Percentiles rank a stretch among this genome's conserved stretches.
Conservation (phyloP, 306 rosid species). For the Vigna mungo region DNA sequence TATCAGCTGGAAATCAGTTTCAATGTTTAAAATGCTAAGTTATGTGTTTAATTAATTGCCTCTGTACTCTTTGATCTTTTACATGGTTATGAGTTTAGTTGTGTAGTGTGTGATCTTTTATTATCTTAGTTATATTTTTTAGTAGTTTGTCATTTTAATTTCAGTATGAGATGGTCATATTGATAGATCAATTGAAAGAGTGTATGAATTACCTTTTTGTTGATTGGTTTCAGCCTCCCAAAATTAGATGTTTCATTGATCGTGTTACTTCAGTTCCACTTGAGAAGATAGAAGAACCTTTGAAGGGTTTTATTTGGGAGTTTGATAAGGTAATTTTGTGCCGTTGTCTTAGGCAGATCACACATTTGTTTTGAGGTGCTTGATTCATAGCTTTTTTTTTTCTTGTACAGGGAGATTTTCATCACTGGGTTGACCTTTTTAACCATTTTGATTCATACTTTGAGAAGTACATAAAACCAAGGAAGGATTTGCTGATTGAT, state of each 20-base stretch:
- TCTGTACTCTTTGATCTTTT: constrained; percentile 7
- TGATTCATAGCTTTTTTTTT: constrained; percentile 49
- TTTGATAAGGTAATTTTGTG: constrained; percentile 80
- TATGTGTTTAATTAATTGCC: constrained; percentile 25
- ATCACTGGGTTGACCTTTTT: constrained; percentile 98
- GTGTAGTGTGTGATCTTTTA: not conserved
- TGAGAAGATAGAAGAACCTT: constrained; percentile 85
- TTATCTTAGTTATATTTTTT: not conserved
- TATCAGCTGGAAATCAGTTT: constrained; percentile 26
- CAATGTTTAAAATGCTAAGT: not conserved
- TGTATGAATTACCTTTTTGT: constrained; percentile 39
- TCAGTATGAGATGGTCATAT: constrained; percentile 11
- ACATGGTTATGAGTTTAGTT: not conserved
- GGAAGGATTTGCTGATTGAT: constrained; percentile 94
- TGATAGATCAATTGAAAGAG: constrained; percentile 17
- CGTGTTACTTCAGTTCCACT: constrained; percentile 83
- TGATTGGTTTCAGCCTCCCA: constrained; percentile 83
- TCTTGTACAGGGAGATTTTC: constrained; percentile 91
- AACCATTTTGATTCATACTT: constrained; percentile 96
- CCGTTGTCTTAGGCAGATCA: constrained; percentile 29
- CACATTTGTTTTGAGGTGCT: constrained; percentile 40
- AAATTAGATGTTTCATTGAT: constrained; percentile 78
- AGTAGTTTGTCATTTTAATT: constrained; percentile 15
- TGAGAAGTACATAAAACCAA: constrained; percentile 87
- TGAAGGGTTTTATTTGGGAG: constrained; percentile 89